Base-by-base conservation (phyloP, 805 yeast species). In the Candida methanosorbosa region DNA sequence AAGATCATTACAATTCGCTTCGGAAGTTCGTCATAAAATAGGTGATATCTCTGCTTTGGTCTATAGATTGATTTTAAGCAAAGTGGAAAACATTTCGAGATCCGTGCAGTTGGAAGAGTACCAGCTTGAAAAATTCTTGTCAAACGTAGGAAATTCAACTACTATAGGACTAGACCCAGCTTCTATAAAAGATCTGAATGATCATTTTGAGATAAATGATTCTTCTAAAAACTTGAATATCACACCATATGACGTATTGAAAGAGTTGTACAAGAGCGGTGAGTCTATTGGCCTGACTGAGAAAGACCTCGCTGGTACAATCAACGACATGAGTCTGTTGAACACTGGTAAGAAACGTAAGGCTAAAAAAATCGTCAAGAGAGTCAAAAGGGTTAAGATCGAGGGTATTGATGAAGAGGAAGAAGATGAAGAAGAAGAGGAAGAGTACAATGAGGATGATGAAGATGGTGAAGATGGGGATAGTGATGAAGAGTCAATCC, bases 21-120 rank as follows among this genome's bases (percentile, higher is more conserved):
- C 72, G 23, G 66, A 81, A 33, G 81, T 80, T 12, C 64, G 68
- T 21, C 78, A 81, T 30, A 68, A 85, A 35, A 57, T 87, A 22
- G 97, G 97, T 3, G 57, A 67, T 6, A 55, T 81, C 2, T 66
- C 94, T 0, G 67, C 92, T 0, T 56, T 64, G 29, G 67, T 92
- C 9, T 90, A 83, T 51, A 64, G 65, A 30, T 54, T 66, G 9
- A 75, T 78, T 4, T 66, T 92, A 38, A 44, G 56, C 14, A 50
- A 69, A 27, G 63, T 82, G 15, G 96, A 86, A 52, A 66, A 61
- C 42, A 61, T 60, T 32, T 70, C 80, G 5, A 72, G 74, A 7
- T 56, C 55, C 15, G 40, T 42, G 13, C 25, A 31, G 8, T 33
- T 41, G 19, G 35, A 44, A 14, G 46, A 42, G 15, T 37, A 49